These are phyloP conservation scores for Boletus coccyginus DNA, from an alignment of 768 basidiomycete genomes.

Conservation along the genomic window DNA sequence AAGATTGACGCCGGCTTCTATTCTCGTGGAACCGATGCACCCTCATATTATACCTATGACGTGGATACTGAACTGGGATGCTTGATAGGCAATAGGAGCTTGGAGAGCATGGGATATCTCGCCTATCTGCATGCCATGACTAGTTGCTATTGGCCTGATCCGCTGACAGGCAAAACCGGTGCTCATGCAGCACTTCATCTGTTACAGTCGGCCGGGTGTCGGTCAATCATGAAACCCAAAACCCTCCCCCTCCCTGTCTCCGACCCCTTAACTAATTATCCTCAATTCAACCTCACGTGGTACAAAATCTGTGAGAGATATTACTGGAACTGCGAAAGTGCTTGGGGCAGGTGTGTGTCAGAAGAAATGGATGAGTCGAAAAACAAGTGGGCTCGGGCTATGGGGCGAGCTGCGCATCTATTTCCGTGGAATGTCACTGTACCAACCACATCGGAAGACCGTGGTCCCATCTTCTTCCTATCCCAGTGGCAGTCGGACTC, in stretches of 20 bases:
- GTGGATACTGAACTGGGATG: background rate
- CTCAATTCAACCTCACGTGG: background rate
- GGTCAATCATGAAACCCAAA: conserved; percentile 37
- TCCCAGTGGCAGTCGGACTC: too few species aligned
- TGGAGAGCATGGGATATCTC: background rate
- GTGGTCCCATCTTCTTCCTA: background rate
- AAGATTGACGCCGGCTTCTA: too few species aligned
- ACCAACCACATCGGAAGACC: background rate
- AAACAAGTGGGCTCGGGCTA: background rate
- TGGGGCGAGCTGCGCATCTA: background rate
- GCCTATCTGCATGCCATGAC: background rate
- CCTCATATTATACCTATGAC: background rate
- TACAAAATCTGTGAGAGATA: background rate
- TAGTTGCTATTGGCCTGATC: background rate
- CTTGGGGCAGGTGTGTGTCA: too few species aligned
- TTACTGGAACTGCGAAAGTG: background rate
- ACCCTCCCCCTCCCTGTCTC: too few species aligned
- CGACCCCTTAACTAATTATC: background rate
- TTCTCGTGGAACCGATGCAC: background rate
- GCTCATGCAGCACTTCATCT: background rate
- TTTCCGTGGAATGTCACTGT: background rate
- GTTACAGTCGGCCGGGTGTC: conserved; percentile 8
- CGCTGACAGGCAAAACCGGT: background rate
- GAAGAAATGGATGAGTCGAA: too few species aligned
- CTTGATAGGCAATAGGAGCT: background rate